Conservation (phyloP, 768 basidiomycete species). For the Chalciporus piperatus region DNA sequence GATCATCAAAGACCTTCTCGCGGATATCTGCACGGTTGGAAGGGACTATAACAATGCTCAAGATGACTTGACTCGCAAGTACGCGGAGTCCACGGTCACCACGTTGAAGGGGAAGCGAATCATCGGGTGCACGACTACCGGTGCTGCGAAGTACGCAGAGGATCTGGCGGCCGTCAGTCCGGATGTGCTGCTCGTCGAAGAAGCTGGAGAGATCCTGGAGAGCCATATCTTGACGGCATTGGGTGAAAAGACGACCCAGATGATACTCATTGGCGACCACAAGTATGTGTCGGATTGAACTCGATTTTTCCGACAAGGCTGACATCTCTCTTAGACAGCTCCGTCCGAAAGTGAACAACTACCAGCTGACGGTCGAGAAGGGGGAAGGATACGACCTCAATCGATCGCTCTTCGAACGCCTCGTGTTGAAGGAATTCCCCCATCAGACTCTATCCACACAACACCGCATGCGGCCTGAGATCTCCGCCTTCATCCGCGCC, state of each 20-base stretch:
- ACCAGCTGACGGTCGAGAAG: constrained; percentile 64
- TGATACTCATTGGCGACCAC: constrained; percentile 73
- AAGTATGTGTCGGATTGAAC: constrained; percentile 40
- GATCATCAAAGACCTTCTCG: constrained; percentile 35
- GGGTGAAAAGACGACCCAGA: constrained; percentile 44
- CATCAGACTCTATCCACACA: constrained; percentile 55
- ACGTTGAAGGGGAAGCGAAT: constrained; percentile 50
- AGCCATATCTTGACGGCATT: constrained; percentile 64
- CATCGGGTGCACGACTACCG: constrained; percentile 71
- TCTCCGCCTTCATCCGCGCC: constrained; percentile 57
- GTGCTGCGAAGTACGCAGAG: constrained; percentile 58
- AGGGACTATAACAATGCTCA: constrained; percentile 43
- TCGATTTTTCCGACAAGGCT: background rate
- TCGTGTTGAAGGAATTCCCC: constrained; percentile 60
- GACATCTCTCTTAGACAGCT: constrained; percentile 48
- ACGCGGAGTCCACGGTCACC: constrained; percentile 31
- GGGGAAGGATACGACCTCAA: constrained; percentile 69
- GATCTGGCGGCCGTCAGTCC: constrained; percentile 47
- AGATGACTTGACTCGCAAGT: constrained; percentile 35
- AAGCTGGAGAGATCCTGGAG: constrained; percentile 73
- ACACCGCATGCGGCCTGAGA: constrained; percentile 76
- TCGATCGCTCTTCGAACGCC: constrained; percentile 64
- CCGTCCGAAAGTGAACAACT: constrained; percentile 70
- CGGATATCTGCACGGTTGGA: constrained; percentile 31
- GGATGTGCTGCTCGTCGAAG: constrained; percentile 62